A percentile compares a stretch with the other conserved stretches of the same genome.
Evolutionary conservation across 2,329 filamentous ascomycete genomes (phyloP).

Genomic region (Microthyrium microscopicum): DNA sequence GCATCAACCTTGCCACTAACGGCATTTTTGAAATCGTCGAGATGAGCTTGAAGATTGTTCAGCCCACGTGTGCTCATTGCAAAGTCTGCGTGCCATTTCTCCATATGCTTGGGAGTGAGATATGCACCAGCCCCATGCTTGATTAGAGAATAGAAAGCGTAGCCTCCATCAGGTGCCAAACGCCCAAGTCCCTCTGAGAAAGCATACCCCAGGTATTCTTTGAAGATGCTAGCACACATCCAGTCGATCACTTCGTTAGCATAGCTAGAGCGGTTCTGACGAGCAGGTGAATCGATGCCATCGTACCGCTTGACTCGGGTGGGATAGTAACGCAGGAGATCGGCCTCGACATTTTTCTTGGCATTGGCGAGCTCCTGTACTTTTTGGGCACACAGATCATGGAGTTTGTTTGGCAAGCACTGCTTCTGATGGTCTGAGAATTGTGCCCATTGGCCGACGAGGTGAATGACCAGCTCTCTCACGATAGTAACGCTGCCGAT

Average conservation of each 20-base stretch:
- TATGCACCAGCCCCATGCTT: slow-evolving; percentile 26
- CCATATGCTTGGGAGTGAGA: slow-evolving; percentile 22
- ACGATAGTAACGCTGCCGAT: slow-evolving; percentile 29
- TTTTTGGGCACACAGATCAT: slow-evolving; percentile 18
- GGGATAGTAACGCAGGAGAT: slow-evolving; percentile 21
- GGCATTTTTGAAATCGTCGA: slow-evolving; percentile 24
- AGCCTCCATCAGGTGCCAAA: slow-evolving; percentile 27
- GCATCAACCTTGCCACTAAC: slow-evolving; percentile 17
- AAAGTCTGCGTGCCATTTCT: slow-evolving; percentile 24
- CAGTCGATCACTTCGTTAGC: slow-evolving; percentile 33
- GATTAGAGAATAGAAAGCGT: slow-evolving; percentile 23
- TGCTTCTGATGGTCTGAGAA: slow-evolving; percentile 11
- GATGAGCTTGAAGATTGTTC: slow-evolving; percentile 23
- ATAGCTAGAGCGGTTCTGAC: slow-evolving; percentile 24
- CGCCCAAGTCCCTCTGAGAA: slow-evolving; percentile 23
- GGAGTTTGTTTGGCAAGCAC: slow-evolving; percentile 12
- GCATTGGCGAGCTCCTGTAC: slow-evolving; percentile 12
- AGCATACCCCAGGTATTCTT: slow-evolving; percentile 28
- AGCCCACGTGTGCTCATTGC: slow-evolving; percentile 27
- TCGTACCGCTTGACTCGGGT: slow-evolving; percentile 12
- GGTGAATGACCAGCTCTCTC: slow-evolving; percentile 28
- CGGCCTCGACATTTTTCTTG: slow-evolving; percentile 13
- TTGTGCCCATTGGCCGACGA: slow-evolving; percentile 24
- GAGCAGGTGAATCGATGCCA: slow-evolving; percentile 13
- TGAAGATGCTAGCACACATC: slow-evolving; percentile 31